Evolutionary conservation across 768 basidiomycete species (phyloP).

Genomic region (Neoboletus brunneissimus): DNA sequence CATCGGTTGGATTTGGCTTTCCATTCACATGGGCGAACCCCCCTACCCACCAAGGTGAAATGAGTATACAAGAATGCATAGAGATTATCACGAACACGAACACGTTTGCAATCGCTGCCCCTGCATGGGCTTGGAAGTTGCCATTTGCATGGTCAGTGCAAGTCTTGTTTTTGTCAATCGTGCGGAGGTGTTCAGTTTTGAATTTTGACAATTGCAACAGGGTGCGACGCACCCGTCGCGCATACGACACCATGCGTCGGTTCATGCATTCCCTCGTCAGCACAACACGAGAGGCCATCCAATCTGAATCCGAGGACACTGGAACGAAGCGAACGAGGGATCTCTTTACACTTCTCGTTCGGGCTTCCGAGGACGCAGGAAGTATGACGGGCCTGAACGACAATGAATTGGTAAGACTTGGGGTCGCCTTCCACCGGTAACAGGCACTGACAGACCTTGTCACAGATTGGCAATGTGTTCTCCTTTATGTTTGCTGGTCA

Average conservation of each 20-base stretch:
- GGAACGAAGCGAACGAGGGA: conserved; percentile 11
- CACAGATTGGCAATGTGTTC: conserved; percentile 54
- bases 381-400: conserved; percentile 15
- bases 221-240: conserved; percentile 19
- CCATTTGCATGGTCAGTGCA: conserved; percentile 18
- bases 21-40: conserved; percentile 20
- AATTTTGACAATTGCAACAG: background rate
- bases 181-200: background rate
- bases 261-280: conserved; percentile 20
- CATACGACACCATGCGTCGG: conserved; percentile 21
- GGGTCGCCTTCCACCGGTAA: background rate
- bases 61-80: conserved; percentile 23
- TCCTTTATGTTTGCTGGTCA: conserved; percentile 57
- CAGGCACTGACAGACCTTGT: background rate
- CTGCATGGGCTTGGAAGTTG: conserved; percentile 24
- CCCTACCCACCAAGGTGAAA: conserved; percentile 16
- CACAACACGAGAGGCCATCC: conserved; percentile 8
- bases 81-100: conserved; percentile 10
- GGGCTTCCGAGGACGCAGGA: conserved; percentile 20
- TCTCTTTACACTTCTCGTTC: conserved; percentile 20
- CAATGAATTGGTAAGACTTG: conserved; percentile 17
- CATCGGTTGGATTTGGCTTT: conserved; percentile 4
- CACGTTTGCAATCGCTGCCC: conserved; percentile 17
- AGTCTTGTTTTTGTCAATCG: background rate
- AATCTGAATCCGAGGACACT: conserved; percentile 2